These are phyloP conservation scores for Trametes versicolor DNA, from an alignment of 1,284 basidiomycete genomes.

Conservation along the genomic window DNA sequence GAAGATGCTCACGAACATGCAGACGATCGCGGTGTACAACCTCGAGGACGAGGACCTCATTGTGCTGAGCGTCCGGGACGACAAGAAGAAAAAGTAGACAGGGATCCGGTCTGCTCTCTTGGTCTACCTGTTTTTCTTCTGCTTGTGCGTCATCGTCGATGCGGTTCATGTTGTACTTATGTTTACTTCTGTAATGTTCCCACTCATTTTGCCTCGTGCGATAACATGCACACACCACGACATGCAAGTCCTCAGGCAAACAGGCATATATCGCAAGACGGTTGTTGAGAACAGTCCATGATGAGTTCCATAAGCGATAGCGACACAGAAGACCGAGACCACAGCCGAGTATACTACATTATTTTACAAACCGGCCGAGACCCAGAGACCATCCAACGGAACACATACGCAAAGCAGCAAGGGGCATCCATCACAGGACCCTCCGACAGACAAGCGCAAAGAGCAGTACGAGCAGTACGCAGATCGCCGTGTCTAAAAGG, in stretches of 20 bases:
- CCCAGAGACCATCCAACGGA: constrained; percentile 7
- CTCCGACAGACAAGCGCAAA: constrained; percentile 70
- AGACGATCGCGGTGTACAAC: constrained; percentile 87
- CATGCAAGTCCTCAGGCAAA: too few species aligned
- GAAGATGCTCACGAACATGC: constrained; percentile 88
- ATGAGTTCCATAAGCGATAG: constrained; percentile 4
- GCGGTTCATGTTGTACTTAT: constrained; percentile 29
- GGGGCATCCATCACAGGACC: constrained; percentile 53
- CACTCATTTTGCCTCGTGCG: not conserved
- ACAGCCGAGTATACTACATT: constrained; percentile 27
- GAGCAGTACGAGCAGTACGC: constrained; percentile 69
- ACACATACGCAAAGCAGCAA: not conserved
- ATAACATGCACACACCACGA: not conserved
- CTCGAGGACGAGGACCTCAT: constrained; percentile 89
- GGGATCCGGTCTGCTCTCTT: not conserved
- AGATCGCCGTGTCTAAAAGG: constrained; percentile 73
- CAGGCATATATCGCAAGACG: not conserved
- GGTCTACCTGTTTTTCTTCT: not conserved
- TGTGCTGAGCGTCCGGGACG: constrained; percentile 78
- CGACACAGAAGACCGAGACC: constrained; percentile 12
- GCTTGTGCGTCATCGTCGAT: not conserved
- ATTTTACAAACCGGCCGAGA: constrained; percentile 25
- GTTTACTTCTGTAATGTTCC: constrained; percentile 24
- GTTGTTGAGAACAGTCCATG: constrained; percentile 6
- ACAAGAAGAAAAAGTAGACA: constrained; percentile 78